Base-by-base conservation (phyloP, 768 basidiomycete species). In the Candolleomyces efflorescens region DNA sequence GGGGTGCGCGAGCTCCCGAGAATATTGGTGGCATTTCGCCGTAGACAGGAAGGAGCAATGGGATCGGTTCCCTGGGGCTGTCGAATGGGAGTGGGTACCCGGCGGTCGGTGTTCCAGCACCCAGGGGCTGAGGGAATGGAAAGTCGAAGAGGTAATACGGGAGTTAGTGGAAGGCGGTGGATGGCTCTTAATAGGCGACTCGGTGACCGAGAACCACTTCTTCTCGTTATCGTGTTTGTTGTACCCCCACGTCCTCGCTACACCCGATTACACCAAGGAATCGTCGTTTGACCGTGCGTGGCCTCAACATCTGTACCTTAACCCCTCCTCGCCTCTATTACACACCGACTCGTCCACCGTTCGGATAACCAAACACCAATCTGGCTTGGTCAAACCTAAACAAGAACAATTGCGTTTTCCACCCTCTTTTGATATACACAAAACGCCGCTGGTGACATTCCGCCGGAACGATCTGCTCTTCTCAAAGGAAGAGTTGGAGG, bases 161-260 rank as follows among this genome's bases (percentile, higher is more conserved):
- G 78, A 85, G 59, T 69, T 89, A 65, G 85, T 87, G 13, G 80
- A 86, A 64, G 73, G 81, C 17, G 87, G 87, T 11, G 87, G 87
- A 2, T 89, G 87, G 87, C 71, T 87, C 12, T 62, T 89, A 5
- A 67, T 89, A 7, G 87, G 87, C 22, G 86, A 89, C 64, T 87
- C 86, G 0, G 82, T 87, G 15, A 82, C 83, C 1, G 87, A 89
- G 65, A 83, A 82, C 60, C 86, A 89, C 67, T 89, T 89, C 73
- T 89, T 88, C 68, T 87, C 87, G 3, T 66, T 88, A 0, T 87
- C 86, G 0, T 89, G 87, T 63, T 62, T 80, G 44, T 75, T 89
- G 3, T 82, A 82, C 67, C 85, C 86, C 0, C 84, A 88, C 64
- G 86, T 88, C 38, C 75, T 76, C 36, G 86, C 86, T 1, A 84